These are phyloP conservation scores for Daldinia sp. DNA, from an alignment of 2,329 filamentous ascomycete species.

Conservation along the genomic window DNA sequence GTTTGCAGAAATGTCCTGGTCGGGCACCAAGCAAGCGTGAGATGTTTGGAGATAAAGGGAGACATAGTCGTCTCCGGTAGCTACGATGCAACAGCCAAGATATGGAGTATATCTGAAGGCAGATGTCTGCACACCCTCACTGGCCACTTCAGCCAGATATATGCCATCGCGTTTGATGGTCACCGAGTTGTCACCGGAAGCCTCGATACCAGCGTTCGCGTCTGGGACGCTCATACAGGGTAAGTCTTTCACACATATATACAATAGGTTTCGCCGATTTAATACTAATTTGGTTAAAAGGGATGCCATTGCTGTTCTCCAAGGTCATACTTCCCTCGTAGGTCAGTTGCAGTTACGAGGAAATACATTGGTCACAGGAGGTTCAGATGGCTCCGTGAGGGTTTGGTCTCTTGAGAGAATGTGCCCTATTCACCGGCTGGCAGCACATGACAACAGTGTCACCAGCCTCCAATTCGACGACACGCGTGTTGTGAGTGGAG, in stretches of 20 bases:
- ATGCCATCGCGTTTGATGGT: slow-evolving; percentile 97
- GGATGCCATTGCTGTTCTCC: slow-evolving; percentile 88
- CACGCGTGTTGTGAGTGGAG: slow-evolving; percentile 92
- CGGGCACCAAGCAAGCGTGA: slow-evolving; percentile 94
- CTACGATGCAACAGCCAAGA: slow-evolving; percentile 95
- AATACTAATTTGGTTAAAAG: slow-evolving; percentile 56
- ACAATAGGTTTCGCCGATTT: background rate
- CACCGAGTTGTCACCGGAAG: slow-evolving; percentile 93
- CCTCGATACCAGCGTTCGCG: slow-evolving; percentile 94
- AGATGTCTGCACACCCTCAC: slow-evolving; percentile 89
- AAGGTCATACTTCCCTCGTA: slow-evolving; percentile 96
- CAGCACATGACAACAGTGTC: slow-evolving; percentile 97
- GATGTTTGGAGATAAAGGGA: slow-evolving; percentile 94
- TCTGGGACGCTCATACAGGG: slow-evolving; percentile 94
- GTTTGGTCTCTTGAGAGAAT: slow-evolving; percentile 95
- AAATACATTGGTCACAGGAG: slow-evolving; percentile 94
- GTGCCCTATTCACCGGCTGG: slow-evolving; percentile 91
- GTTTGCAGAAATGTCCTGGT: slow-evolving; percentile 91
- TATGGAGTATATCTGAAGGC: slow-evolving; percentile 98
- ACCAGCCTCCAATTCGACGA: slow-evolving; percentile 98
- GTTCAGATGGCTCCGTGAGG: slow-evolving; percentile 93
- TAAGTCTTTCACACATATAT: slow-evolving; percentile 57
- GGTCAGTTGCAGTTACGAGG: slow-evolving; percentile 96
- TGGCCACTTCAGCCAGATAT: slow-evolving; percentile 98
- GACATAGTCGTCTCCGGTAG: slow-evolving; percentile 98